Conservation (phyloP, 495 filamentous ascomycete species). For the Friedmanniomyces endolithicus region DNA sequence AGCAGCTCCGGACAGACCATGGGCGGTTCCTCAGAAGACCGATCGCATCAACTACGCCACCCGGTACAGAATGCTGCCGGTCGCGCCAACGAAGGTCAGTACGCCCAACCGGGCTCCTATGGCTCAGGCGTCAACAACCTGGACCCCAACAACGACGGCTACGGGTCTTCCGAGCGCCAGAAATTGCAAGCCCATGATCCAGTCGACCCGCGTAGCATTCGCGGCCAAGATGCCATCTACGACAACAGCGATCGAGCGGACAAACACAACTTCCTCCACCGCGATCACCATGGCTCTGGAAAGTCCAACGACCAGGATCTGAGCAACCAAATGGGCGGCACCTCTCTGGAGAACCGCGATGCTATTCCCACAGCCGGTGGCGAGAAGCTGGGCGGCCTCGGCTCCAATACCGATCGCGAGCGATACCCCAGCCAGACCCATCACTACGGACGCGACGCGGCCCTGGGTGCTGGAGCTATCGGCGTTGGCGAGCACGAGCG, state of each 20-base stretch:
- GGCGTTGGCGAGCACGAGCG: neutral
- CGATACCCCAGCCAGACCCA: neutral
- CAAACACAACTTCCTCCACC: neutral
- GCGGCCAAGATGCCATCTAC: neutral
- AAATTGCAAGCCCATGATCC: neutral
- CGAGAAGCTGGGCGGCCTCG: neutral
- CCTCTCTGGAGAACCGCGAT: neutral
- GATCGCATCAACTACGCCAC: neutral
- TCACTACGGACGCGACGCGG: constrained; percentile 23
- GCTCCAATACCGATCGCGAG: neutral
- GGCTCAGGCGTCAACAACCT: neutral
- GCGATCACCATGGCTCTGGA: neutral
- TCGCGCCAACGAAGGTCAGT: neutral
- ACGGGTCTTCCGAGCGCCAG: neutral
- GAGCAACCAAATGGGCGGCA: neutral
- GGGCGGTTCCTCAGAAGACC: neutral
- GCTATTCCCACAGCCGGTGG: neutral
- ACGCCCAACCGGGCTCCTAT: neutral
- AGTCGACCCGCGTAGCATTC: neutral
- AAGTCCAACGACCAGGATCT: neutral
- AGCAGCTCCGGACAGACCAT: neutral
- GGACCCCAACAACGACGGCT: neutral
- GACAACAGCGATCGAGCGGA: neutral
- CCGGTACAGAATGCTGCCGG: neutral
- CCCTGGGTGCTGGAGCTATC: constrained; percentile 2